Base-by-base conservation (phyloP, 306 rosid genomes). In the Biancaea sappan region DNA sequence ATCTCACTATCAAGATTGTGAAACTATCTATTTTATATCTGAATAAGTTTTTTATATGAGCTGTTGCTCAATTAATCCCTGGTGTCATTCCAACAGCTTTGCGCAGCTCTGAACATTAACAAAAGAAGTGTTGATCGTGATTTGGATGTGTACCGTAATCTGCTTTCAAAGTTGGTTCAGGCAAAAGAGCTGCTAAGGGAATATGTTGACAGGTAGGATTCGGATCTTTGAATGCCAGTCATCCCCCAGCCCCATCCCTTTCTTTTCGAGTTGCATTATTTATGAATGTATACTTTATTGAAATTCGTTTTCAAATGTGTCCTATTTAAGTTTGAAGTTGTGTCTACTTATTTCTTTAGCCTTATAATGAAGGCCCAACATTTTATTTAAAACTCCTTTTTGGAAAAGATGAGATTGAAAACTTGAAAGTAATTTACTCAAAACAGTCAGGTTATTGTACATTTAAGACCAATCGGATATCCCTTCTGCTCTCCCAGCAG, bases 101-200 rank as follows among this genome's bases (percentile, higher is more conserved):
- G 99, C 54, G 84, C 87, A 2, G 85, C 91, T 77, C 81, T 95
- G 75, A 92, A 87, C 63, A 60, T 95, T 61, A 59, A 87, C 82
- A 95, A 95, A 82, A 86, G 88, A 86, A 83, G 93, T 71, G 99
- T 95, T 72, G 99, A 95, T 78, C 87, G 98, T 31, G 99, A 95
- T 86, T 91, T 95, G 85, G 99, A 95, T 29, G 94, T 95, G 74
- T 95, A 92, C 71, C 98, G 98, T 54, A 92, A 95, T 81, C 84
- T 92, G 74, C 99, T 95, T 48, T 92, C 99, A 37, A 95, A 92
- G 83, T 77, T 95, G 86, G 99, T 92, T 82, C 99, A 95, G 84
- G 99, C 99, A 16, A 95, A 95, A 75, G 98, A 95, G 75, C 83
- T 95, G 78, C 97, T 92, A 43, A 92, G 74, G 92, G 99, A 95